Base-by-base conservation (phyloP, 768 basidiomycete species). In the Trametes maxima region DNA sequence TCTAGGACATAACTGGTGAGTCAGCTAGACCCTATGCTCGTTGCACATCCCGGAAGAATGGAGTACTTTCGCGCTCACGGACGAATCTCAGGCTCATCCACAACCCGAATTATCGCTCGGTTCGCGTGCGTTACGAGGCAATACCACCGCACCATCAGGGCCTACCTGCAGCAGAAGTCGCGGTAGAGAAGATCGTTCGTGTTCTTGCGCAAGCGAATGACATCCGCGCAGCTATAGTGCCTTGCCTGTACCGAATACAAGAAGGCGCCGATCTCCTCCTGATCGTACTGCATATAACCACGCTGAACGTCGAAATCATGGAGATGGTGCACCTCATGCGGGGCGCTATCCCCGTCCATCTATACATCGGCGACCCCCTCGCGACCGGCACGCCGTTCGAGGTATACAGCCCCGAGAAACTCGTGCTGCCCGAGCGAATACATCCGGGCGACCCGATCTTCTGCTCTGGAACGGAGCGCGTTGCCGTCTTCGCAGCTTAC, bases 321-420 rank as follows among this genome's bases (percentile, higher is more conserved):
- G 59, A 59, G 17, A 57, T 60, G 43, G 35, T 65, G 13, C 57
- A 59, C n/a, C 56, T 65, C 36, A 22, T 61, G 60, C 22, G 14
- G 21, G 55, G 53, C 64, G 21, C 42, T 10, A 22, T 62, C 12
- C 64, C 64, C 21, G 64, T 65, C 19, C 64, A 65, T 37, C 57
- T 65, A 22, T 65, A 62, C 53, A 59, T 65, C 37, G 64, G 64
- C 48, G 64, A 65, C 24, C 64, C 64, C 5, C 60, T 65, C 33
- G 39, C 60, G 24, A 58, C 64, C 22, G 56, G 57, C 37, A 65
- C 64, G 3, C 42, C 60, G 6, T 57, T 65, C 48, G 54, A 62
- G 48, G 24, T 43, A 10, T 65, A 65, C 60, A 65, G 53, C 57
- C 60, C 64, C 16, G 60, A 65, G 48, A 54, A 51, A 19, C 46